Evolutionary conservation across 805 yeast species (phyloP).

Genomic region (Brettanomyces nanus): DNA sequence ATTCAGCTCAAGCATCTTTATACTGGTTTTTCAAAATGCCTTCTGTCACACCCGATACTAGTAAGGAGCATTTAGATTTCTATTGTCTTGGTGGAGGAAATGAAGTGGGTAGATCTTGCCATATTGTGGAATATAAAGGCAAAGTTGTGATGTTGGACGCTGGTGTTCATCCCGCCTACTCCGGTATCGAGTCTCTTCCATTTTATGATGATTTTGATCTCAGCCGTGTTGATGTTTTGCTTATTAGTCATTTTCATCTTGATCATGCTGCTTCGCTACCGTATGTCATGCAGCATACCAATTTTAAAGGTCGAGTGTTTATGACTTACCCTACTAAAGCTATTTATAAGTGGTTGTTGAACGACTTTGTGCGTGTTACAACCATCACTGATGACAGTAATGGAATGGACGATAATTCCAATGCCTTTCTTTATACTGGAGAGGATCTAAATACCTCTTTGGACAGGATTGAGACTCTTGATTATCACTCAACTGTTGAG

Average conservation of each 20-base stretch:
- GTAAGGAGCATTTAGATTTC: conserved; percentile 43
- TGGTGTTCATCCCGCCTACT: conserved; percentile 93
- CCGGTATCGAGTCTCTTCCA: conserved; percentile 87
- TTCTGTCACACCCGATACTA: not conserved
- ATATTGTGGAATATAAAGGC: conserved; percentile 83
- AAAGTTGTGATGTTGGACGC: conserved; percentile 96
- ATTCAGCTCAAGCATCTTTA: no score
- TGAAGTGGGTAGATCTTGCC: conserved; percentile 97
- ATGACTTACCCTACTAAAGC: conserved; percentile 99
- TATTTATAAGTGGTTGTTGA: conserved; percentile 87
- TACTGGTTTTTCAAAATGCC: conserved; percentile 2
- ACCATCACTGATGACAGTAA: conserved; percentile 38
- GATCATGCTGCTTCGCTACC: conserved; percentile 99
- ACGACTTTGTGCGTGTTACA: conserved; percentile 91
- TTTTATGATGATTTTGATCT: conserved; percentile 93
- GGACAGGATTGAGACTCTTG: conserved; percentile 87
- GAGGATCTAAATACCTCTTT: conserved; percentile 84
- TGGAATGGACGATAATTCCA: conserved; percentile 34
- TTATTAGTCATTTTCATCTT: conserved; percentile 91
- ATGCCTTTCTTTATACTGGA: conserved; percentile 62
- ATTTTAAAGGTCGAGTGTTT: conserved; percentile 89
- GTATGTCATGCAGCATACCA: conserved; percentile 95
- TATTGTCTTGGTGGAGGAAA: conserved; percentile 96
- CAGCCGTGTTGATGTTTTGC: conserved; percentile 72
- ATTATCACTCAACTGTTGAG: conserved; percentile 91